Base-by-base conservation (phyloP, 306 rosid genomes). In the Vigna radiata region DNA sequence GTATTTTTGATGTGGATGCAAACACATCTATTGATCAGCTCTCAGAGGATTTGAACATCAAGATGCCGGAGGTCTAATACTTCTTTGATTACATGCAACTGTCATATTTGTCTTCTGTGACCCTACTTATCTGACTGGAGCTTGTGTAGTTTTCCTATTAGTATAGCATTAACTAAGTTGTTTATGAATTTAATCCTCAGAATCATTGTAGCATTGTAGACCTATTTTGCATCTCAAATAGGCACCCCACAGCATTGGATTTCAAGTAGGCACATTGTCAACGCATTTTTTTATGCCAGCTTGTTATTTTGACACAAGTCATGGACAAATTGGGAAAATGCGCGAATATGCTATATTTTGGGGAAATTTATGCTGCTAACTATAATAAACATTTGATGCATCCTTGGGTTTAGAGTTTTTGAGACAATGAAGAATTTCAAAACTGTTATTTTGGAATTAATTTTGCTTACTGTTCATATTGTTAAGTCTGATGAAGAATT, bases 11-110 rank as follows among this genome's bases (percentile, higher is more conserved):
- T 36, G 99, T 96, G 59, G 99, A 96, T 87, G 99, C 99, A 48
- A 96, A 96, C 86, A 93, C 99, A 8, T 89, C 99, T 63, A 96
- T 91, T 43, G 94, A 96, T 86, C 99, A 96, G 84, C 98, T 96
- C 61, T 96, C 97, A 44, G 99, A 93, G 85, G 99, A 96, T 85
- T 87, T 96, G 82, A 89, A 78, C 70, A 82, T 96, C 79, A 96
- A 87, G 84, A 96, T 96, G 96, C 96, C 96, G 2, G 99, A 96
- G 99, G 99, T 94, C 81, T 44, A 17, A 70, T n/a, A 36, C 73
- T 29, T 69, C 76, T 4, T 39, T 46, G 33, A 29, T 29, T 29
- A 18, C 70, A 17, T 75, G 72, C 72, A 41, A 36, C 55, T 76
- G 65, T 46, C 48, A 12, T 67, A 48, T 21, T 47, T 18, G 61